phyloP scores from a whole-genome alignment of 257 asterid species.

The Galeopsis tetrahit region DNA sequence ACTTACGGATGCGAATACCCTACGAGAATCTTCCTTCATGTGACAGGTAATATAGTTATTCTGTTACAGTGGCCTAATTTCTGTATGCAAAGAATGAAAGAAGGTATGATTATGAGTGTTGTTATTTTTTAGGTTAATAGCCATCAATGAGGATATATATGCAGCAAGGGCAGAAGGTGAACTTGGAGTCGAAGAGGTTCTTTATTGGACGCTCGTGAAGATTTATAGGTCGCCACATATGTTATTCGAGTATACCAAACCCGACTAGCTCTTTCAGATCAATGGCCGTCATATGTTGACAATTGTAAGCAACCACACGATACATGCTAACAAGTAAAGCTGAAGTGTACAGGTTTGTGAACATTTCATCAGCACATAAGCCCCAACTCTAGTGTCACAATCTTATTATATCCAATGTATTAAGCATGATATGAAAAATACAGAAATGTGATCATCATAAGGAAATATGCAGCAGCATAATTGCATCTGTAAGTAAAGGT shows the following conservation, averaged over 20 bases:
- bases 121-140: conserved; percentile 65
- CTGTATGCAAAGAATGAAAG: not conserved
- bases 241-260: conserved; percentile 88
- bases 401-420: not conserved
- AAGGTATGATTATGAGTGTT: not conserved
- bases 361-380: conserved; percentile 1
- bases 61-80: not conserved
- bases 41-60: conserved; percentile 59
- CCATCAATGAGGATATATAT: conserved; percentile 91
- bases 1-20: conserved; percentile 93
- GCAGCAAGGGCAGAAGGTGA: conserved; percentile 98
- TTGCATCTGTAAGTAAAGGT: not conserved
- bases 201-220: conserved; percentile 88
- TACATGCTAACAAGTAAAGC: conserved; percentile 4
- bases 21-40: conserved; percentile 94
- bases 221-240: conserved; percentile 92
- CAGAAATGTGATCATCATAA: conserved; percentile 3
- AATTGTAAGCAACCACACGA: conserved; percentile 18
- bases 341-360: conserved; percentile 21
- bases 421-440: not conserved
- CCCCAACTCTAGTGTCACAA: conserved; percentile 16
- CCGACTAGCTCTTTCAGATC: conserved; percentile 51
- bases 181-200: conserved; percentile 93
- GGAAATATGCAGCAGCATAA: not conserved
- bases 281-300: conserved; percentile 18